These are phyloP conservation scores for Mycosphaerella sp. DNA, from an alignment of 2,329 filamentous ascomycete genomes.

Conservation along the genomic window DNA sequence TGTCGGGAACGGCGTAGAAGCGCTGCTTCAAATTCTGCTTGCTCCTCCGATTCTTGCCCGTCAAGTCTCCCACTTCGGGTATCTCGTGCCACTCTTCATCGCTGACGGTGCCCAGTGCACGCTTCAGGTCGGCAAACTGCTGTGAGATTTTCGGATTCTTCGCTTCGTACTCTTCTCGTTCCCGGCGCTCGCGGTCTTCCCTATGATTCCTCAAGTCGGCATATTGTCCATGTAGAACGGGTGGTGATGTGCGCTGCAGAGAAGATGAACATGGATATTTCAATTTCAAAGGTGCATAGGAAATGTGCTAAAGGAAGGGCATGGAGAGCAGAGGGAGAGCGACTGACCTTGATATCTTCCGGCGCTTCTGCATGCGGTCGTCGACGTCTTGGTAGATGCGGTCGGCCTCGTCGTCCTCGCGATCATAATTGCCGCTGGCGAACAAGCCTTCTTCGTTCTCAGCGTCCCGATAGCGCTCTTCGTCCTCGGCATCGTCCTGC, in stretches of 20 bases:
- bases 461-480: conserved; percentile 85
- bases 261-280: conserved; percentile 30
- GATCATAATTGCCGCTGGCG: conserved; percentile 90
- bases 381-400: conserved; percentile 93
- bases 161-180: conserved; percentile 89
- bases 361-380: conserved; percentile 88
- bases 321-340: conserved; percentile 12
- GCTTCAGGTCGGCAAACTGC: conserved; percentile 93
- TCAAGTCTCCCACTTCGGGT: conserved; percentile 93
- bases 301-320: conserved; percentile 18
- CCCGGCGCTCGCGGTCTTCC: conserved; percentile 87
- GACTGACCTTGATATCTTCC: conserved; percentile 80
- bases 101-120: conserved; percentile 76
- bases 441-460: conserved; percentile 97
- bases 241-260: conserved; percentile 28
- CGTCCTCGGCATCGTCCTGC: conserved; percentile 67
- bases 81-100: conserved; percentile 96
- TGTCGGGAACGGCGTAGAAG: conserved; percentile 96
- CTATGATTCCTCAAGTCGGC: conserved; percentile 67
- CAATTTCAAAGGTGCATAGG: conserved; percentile 13
- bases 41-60: conserved; percentile 80
- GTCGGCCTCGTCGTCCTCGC: conserved; percentile 96
- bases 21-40: conserved; percentile 73
- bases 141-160: conserved; percentile 98
- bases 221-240: conserved; percentile 62